These are phyloP conservation scores for Nakaseomyces nivariensis DNA, from an alignment of 1,139 yeast genomes.

Conservation along the genomic window DNA sequence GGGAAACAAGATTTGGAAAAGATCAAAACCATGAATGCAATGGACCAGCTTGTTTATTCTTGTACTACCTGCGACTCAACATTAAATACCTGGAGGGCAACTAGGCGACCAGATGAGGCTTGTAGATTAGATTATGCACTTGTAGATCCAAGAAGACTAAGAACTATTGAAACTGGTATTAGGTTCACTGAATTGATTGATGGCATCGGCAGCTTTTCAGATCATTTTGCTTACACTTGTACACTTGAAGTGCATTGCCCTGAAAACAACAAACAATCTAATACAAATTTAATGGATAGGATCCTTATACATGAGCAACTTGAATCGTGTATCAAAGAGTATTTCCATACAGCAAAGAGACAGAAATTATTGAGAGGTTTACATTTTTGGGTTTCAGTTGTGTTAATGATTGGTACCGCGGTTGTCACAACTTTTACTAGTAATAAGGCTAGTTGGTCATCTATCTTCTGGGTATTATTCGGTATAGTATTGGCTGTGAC, in stretches of 20 bases:
- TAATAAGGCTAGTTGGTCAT: constrained; percentile 44
- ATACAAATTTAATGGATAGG: constrained; percentile 14
- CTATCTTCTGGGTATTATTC: constrained; percentile 46
- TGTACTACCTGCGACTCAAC: constrained; percentile 88
- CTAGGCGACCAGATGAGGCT: constrained; percentile 59
- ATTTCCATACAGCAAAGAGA: constrained; percentile 44
- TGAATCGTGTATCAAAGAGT: constrained; percentile 43
- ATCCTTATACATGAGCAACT: constrained; percentile 47
- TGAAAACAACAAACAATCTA: constrained; percentile 4
- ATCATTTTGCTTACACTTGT: constrained; percentile 83
- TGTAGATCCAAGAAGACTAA: constrained; percentile 47
- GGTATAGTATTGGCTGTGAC: constrained; percentile 47
- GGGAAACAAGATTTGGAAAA: constrained; percentile 36
- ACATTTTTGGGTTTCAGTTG: constrained; percentile 53
- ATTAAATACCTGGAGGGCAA: constrained; percentile 76
- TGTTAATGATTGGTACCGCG: constrained; percentile 41
- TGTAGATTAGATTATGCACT: constrained; percentile 86
- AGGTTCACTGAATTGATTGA: constrained; percentile 62
- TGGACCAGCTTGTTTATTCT: constrained; percentile 58
- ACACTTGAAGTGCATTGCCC: constrained; percentile 29
- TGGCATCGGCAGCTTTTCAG: constrained; percentile 64
- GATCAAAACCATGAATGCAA: constrained; percentile 46
- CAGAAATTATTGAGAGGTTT: constrained; percentile 56
- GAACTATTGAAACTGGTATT: constrained; percentile 53
- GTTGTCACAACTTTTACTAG: constrained; percentile 57